Conservation (phyloP, 768 basidiomycete genomes). For the Gelatoporia subvermispora region DNA sequence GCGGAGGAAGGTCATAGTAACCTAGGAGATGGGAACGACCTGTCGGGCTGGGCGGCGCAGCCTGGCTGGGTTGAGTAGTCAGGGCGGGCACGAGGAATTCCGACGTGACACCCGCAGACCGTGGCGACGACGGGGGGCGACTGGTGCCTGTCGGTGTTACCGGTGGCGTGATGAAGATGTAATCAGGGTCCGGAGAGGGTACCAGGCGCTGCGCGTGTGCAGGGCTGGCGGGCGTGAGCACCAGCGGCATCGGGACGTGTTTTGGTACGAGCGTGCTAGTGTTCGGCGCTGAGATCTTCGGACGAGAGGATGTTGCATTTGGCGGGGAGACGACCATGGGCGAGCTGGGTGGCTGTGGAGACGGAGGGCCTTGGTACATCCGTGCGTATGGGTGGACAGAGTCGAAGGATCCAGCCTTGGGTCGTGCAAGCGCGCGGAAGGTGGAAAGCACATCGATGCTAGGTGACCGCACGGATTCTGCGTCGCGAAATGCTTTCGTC, state of each 20-base stretch:
- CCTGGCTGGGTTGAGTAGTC: neutral
- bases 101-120: neutral
- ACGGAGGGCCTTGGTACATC: neutral
- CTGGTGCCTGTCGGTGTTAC: neutral
- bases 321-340: neutral
- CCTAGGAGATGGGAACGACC: constrained; percentile 17
- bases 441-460: constrained; percentile 22
- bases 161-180: constrained; percentile 15
- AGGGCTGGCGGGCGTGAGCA: constrained; percentile 17
- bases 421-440: constrained; percentile 15
- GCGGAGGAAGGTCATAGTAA: constrained; percentile 20
- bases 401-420: neutral
- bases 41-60: constrained; percentile 7
- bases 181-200: constrained; percentile 8
- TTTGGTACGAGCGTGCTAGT: constrained; percentile 15
- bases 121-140: too few relatives aligned
- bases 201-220: constrained; percentile 1
- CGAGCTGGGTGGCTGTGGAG: too few relatives aligned
- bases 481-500: constrained; percentile 20
- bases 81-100: neutral
- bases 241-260: constrained; percentile 19
- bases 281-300: constrained; percentile 24
- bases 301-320: constrained; percentile 11
- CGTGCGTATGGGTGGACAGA: neutral
- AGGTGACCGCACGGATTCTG: constrained; percentile 20